phyloP scores from a whole-genome alignment of 371 early-diverging fungal genomes.

The Syncephalastrum contaminatum region DNA sequence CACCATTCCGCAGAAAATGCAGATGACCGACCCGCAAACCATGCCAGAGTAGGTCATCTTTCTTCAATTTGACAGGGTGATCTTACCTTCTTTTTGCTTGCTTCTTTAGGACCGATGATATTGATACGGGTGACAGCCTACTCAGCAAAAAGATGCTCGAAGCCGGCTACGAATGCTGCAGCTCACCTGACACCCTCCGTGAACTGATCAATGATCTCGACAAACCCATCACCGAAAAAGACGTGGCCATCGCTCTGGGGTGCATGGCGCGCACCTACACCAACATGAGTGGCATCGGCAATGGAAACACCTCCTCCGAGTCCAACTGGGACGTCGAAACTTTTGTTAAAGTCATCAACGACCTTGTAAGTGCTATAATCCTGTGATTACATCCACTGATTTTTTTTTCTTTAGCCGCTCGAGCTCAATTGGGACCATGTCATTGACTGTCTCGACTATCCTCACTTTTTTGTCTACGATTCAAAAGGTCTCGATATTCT shows the following conservation, averaged over 20 bases:
- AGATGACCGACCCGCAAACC: slow-evolving; percentile 3
- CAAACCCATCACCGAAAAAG: slow-evolving; percentile 45
- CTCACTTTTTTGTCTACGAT: slow-evolving; percentile 67
- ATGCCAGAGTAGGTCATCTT: slow-evolving; percentile 17
- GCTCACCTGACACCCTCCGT: slow-evolving; percentile 42
- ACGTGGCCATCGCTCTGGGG: slow-evolving; percentile 69
- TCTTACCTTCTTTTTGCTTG: neutral
- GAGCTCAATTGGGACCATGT: slow-evolving; percentile 67
- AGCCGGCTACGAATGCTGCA: slow-evolving; percentile 60
- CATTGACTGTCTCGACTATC: slow-evolving; percentile 66
- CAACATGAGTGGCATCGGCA: slow-evolving; percentile 51
- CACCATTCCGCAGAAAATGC: slow-evolving; percentile 12
- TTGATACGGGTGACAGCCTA: slow-evolving; percentile 28
- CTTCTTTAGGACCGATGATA: slow-evolving; percentile 7
- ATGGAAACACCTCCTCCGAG: slow-evolving; percentile 21
- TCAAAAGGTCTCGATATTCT: slow-evolving; percentile 65
- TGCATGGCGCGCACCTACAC: slow-evolving; percentile 71
- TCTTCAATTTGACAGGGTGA: neutral
- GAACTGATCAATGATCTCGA: slow-evolving; percentile 35
- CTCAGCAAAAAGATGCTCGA: slow-evolving; percentile 57
- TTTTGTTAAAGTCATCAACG: slow-evolving; percentile 55
- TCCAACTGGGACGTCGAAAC: slow-evolving; percentile 70
- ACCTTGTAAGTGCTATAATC: slow-evolving; percentile 44
- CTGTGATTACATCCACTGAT: slow-evolving; percentile 3
- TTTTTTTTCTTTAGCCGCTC: slow-evolving; percentile 35